Evolutionary conservation across 208 protist genomes (phyloP), one percentile per base, ranked within the genome.

Genomic region (Leishmania lainsoni): DNA sequence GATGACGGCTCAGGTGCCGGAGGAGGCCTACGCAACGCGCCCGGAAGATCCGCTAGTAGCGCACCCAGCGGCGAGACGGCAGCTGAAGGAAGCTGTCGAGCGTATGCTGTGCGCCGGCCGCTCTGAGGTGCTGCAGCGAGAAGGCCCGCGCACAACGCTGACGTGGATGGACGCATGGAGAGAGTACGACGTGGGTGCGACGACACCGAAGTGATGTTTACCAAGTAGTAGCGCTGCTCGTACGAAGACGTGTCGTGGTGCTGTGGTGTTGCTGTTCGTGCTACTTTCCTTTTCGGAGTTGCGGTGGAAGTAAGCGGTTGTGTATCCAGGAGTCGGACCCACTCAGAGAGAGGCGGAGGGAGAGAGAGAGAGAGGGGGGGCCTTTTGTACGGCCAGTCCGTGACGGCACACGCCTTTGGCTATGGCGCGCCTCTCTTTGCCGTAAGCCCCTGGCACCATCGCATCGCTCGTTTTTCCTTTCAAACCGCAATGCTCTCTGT

Each of bases 161-260:
- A 87, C 65, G 58, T 94, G 93, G 90, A 89, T 93, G 83, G 85
- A 93, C 48, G 89, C 90, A 12, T 97, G 94, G 93, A 95, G 91
- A 86, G 91, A 94, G 83, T 97, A 90, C 80, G 94, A 94, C 45
- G 75, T 91, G 29, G 72, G 48, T 22, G 59, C 81, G 14, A 59
- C 42, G 59, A 10, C 16, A 32, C 63, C 42, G 76, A 58, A 61
- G 72, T 71, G 45, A 79, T 12, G 14, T 48, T 42, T 49, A 65
- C 45, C 65, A 22, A 61, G 5, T 14, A 2, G 26, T 29, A 68
- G 35, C 32, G 56, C 22, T 35, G 32, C 29, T 32, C 2, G 22
- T 52, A 45, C 20, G 45, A 29, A 54, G 69, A 10, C 10, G 39
- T 45, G 69, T 73, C 26, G 17, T 52, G 39, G 29, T 42, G 20